phyloP scores from a whole-genome alignment of 2,329 filamentous ascomycete species.

The Allantophomopsis lycopodina region DNA sequence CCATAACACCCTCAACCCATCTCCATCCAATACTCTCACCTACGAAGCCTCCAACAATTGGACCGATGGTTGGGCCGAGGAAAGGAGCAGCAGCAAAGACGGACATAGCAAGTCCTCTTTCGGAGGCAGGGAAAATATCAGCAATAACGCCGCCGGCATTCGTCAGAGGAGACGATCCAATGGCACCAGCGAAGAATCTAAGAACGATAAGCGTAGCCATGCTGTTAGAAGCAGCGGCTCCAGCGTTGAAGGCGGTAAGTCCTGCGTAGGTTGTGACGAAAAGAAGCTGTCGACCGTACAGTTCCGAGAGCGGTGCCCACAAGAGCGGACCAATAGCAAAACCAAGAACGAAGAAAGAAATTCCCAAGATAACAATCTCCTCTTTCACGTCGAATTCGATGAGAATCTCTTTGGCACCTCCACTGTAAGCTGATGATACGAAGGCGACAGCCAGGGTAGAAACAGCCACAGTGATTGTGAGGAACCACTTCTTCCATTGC shows the following conservation, averaged over 20 bases:
- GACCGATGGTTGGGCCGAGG: constrained; percentile 8
- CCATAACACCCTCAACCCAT: constrained; percentile 50
- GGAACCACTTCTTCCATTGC: constrained; percentile 30
- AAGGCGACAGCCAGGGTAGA: constrained; percentile 22
- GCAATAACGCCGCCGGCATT: constrained; percentile 11
- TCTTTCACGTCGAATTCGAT: constrained; percentile 18
- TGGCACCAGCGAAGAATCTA: constrained; percentile 10
- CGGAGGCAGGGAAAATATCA: constrained; percentile 9
- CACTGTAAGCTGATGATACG: constrained; percentile 26
- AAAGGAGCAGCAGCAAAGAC: constrained; percentile 2
- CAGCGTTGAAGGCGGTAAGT: constrained; percentile 27
- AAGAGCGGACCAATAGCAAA: constrained; percentile 30
- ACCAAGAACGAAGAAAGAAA: constrained; percentile 29
- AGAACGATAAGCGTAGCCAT: constrained; percentile 8
- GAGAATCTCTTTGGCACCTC: constrained; percentile 21
- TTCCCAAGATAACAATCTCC: constrained; percentile 23
- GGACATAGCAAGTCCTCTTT: constrained; percentile 4
- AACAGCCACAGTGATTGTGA: constrained; percentile 24
- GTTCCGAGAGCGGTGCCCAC: constrained; percentile 27
- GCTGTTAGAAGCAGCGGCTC: constrained; percentile 19
- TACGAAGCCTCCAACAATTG: constrained; percentile 39
- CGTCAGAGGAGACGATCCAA: constrained; percentile 12
- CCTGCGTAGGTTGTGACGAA: constrained; percentile 47
- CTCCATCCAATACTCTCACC: constrained; percentile 49
- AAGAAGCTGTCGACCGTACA: constrained; percentile 45